These are phyloP conservation scores for Leishmania amazonensis DNA, from an alignment of 208 protist species.

Conservation along the genomic window DNA sequence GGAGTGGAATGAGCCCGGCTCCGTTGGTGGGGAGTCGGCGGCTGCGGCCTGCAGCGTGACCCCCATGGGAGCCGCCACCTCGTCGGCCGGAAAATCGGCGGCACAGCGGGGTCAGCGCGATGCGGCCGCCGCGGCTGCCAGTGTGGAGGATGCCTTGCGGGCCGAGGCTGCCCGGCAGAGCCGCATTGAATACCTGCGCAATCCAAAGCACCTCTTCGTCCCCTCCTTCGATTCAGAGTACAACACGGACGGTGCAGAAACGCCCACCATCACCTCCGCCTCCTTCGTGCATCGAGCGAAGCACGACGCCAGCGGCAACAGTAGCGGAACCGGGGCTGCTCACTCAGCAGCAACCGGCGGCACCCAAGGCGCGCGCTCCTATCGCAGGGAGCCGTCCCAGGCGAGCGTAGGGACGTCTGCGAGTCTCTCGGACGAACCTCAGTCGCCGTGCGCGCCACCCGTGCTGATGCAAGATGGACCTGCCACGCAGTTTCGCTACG, in stretches of 20 bases:
- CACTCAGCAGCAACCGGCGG: background rate
- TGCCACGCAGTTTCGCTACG: conserved; percentile 53
- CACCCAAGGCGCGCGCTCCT: background rate
- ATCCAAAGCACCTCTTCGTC: conserved; percentile 55
- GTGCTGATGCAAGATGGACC: conserved; percentile 41
- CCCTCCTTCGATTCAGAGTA: conserved; percentile 36
- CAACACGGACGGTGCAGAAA: background rate
- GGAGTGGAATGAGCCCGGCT: conserved; percentile 17
- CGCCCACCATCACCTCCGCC: conserved; percentile 2
- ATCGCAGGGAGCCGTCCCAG: conserved; percentile 6
- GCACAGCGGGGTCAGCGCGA: conserved; percentile 18
- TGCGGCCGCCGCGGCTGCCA: conserved; percentile 24
- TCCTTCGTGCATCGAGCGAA: conserved; percentile 1
- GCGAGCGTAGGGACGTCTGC: background rate
- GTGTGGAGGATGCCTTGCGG: conserved; percentile 46
- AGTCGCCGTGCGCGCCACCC: background rate
- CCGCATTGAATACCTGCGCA: conserved; percentile 58
- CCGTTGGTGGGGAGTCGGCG: background rate
- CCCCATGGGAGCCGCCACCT: background rate
- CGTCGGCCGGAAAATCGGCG: background rate
- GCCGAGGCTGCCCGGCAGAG: conserved; percentile 48
- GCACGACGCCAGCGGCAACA: conserved; percentile 8
- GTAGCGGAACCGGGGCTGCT: background rate
- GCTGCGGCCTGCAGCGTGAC: background rate
- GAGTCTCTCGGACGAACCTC: background rate